Evolutionary conservation across 495 filamentous ascomycete genomes (phyloP).

Genomic region (Lasiosphaeris hirsuta): DNA sequence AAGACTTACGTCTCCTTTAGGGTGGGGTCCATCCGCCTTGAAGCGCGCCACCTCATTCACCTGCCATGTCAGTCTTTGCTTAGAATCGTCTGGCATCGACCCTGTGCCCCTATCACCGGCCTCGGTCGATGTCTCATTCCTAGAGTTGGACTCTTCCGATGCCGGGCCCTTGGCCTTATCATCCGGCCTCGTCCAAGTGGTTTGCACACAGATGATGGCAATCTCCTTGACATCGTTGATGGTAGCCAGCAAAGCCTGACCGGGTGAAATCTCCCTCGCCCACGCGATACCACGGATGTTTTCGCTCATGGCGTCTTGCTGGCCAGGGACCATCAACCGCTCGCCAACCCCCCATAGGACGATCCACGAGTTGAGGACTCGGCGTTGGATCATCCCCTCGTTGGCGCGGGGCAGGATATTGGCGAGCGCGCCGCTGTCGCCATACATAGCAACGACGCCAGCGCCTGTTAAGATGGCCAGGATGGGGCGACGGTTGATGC

Average conservation of each 20-base stretch:
- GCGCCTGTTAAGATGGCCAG: slow-evolving; percentile 40
- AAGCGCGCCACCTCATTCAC: slow-evolving; percentile 43
- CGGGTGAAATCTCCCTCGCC: slow-evolving; percentile 37
- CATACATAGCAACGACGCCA: slow-evolving; percentile 42
- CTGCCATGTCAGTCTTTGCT: slow-evolving; percentile 25
- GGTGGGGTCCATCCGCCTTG: slow-evolving; percentile 41
- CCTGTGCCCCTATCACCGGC: too few species aligned
- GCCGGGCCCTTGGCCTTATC: slow-evolving; percentile 10
- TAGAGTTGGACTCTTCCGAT: too few species aligned
- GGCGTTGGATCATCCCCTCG: slow-evolving; percentile 27
- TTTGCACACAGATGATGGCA: slow-evolving; percentile 42
- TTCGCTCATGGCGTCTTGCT: slow-evolving; percentile 35
- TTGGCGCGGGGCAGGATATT: slow-evolving; percentile 26
- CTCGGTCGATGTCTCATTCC: too few species aligned
- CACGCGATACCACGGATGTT: slow-evolving; percentile 44
- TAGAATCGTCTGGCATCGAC: too few species aligned
- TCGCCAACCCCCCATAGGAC: slow-evolving; percentile 48
- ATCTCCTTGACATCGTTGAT: slow-evolving; percentile 43
- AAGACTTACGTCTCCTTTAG: slow-evolving; percentile 28
- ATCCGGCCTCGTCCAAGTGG: slow-evolving; percentile 5
- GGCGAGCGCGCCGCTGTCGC: slow-evolving; percentile 34
- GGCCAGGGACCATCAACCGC: slow-evolving; percentile 40
- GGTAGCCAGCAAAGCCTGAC: slow-evolving; percentile 39
- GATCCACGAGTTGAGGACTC: slow-evolving; percentile 30
- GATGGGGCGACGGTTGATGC: slow-evolving; percentile 41